A percentile compares a stretch with the other conserved stretches of the same genome.
phyloP scores from a whole-genome alignment of 2,329 filamentous ascomycete genomes.

The Neonectria ditissima region DNA sequence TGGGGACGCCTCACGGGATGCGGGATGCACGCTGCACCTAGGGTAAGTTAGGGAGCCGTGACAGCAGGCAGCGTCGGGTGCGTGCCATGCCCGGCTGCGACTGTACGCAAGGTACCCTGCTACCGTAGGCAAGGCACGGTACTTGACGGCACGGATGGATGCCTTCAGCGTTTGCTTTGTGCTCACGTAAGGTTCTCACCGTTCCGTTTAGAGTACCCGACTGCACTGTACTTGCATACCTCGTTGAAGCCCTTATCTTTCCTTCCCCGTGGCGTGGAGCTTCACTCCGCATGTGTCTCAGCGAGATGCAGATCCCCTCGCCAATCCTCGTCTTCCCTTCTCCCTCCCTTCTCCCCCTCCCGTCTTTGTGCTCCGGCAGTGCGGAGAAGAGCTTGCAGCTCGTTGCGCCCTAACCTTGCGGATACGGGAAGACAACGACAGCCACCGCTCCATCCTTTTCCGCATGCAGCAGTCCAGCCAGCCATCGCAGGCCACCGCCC shows the following conservation, averaged over 20 bases:
- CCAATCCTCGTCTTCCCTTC: no score
- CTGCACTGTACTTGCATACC: not conserved
- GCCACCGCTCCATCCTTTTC: conserved; percentile 9
- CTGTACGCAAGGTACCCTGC: not conserved
- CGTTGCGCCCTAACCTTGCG: not conserved
- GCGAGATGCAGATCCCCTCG: not conserved
- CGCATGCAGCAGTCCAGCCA: conserved; percentile 17
- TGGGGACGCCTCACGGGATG: not conserved
- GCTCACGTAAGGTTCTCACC: not conserved
- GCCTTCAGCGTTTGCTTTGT: no score
- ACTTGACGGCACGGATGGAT: not conserved
- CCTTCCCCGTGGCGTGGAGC: conserved; percentile 5
- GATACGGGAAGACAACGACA: not conserved
- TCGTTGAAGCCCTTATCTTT: not conserved
- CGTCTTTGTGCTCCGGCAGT: not conserved
- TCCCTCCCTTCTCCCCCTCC: no score
- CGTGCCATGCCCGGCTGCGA: not conserved
- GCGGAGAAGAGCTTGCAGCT: not conserved
- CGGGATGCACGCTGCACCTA: conserved; percentile 1
- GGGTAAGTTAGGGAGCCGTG: not conserved
- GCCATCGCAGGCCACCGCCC: conserved; percentile 9
- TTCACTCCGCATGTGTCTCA: not conserved
- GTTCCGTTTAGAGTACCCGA: not conserved
- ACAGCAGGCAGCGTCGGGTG: not conserved
- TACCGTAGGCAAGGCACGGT: no score